Conservation (phyloP, 2,329 filamentous ascomycete genomes). For the Monilinia fructicola region DNA sequence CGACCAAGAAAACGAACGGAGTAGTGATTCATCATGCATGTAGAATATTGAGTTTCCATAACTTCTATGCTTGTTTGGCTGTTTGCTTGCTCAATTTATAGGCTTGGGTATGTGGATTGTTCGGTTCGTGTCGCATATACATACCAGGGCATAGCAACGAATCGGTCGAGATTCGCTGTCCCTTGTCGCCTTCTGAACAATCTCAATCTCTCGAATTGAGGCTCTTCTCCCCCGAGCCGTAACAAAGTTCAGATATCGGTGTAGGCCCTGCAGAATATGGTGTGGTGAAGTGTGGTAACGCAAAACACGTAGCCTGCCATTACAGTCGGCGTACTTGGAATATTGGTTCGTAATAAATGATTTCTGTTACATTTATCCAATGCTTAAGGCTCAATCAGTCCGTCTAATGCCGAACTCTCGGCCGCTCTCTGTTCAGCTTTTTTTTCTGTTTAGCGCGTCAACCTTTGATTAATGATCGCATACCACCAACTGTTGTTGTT, state of each 20-base stretch:
- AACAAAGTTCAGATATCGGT: not conserved
- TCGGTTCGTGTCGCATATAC: not conserved
- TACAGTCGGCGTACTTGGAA: not conserved
- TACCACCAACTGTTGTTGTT: constrained; percentile 4
- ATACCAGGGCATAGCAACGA: not conserved
- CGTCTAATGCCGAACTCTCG: not conserved
- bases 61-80: not conserved
- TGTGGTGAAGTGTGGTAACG: constrained; percentile 14
- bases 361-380: constrained; percentile 13
- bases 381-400: constrained; percentile 3
- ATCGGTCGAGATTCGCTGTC: not conserved
- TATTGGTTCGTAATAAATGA: constrained; percentile 1
- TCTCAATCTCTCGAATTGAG: not conserved
- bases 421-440: not conserved
- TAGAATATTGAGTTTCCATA: constrained; percentile 3
- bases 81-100: not conserved
- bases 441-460: constrained; percentile 13
- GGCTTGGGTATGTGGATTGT: not conserved
- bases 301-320: constrained; percentile 11
- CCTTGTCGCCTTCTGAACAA: constrained; percentile 1
- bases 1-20: not conserved
- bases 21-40: constrained; percentile 19
- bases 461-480: constrained; percentile 2
- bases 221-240: not conserved
- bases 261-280: not conserved